These are phyloP conservation scores for Rubia tinctorum DNA, from an alignment of 305 asterid species.

Conservation along the genomic window DNA sequence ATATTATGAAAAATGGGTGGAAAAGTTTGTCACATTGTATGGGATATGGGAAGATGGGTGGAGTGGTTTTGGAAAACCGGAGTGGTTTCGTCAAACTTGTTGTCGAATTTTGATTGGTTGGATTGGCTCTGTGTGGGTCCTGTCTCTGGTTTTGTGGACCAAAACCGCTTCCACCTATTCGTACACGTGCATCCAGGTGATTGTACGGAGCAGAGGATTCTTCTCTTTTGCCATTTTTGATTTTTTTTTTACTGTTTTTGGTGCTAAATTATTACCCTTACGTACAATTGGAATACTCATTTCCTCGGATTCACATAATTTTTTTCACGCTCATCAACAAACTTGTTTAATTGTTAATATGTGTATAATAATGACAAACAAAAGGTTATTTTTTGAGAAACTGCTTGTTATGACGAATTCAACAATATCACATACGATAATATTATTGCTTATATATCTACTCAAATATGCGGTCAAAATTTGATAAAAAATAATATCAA, in stretches of 20 bases:
- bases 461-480: no score
- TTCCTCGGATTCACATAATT: no score
- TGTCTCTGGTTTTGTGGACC: neutral
- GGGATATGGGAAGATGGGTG: neutral
- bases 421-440: no score
- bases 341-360: no score
- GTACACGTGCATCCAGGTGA: neutral
- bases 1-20: neutral
- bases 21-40: neutral
- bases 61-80: slow-evolving; percentile 23
- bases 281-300: no score
- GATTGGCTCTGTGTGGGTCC: neutral
- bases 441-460: no score
- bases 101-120: slow-evolving; percentile 43
- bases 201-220: neutral
- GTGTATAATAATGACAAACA: no score
- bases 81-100: slow-evolving; percentile 29
- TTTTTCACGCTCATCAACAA: no score
- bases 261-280: neutral
- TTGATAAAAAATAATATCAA: no score
- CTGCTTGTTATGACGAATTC: no score
- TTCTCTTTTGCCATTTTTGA: neutral
- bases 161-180: neutral
- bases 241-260: neutral
- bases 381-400: no score